These are phyloP conservation scores for Cladosporium cucumerinum DNA, from an alignment of 2,329 filamentous ascomycete species.

Conservation along the genomic window DNA sequence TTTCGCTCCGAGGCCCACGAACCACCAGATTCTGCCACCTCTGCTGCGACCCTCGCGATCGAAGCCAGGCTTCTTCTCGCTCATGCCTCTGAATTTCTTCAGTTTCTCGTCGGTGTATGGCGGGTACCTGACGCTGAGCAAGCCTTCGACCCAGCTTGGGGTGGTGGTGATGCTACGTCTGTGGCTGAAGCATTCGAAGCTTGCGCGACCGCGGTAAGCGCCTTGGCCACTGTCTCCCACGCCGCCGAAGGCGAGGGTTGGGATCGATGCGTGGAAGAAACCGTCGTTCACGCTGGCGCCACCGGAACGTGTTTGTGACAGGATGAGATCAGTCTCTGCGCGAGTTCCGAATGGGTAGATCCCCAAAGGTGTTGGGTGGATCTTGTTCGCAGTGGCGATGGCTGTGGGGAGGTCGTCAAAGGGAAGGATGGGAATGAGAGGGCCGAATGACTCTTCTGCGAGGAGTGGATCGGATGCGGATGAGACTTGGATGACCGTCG, in stretches of 20 bases:
- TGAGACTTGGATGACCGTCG: constrained; percentile 84
- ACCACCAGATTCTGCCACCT: constrained; percentile 31
- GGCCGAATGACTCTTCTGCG: constrained; percentile 83
- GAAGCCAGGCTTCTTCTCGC: constrained; percentile 56
- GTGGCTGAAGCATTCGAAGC: constrained; percentile 67
- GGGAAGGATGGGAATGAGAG: constrained; percentile 79
- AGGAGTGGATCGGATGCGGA: constrained; percentile 74
- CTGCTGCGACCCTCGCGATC: constrained; percentile 52
- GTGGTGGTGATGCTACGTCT: constrained; percentile 59
- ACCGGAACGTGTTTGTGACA: constrained; percentile 49
- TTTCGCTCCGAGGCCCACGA: constrained; percentile 32
- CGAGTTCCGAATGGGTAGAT: constrained; percentile 84
- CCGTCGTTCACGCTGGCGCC: constrained; percentile 54
- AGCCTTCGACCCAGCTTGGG: constrained; percentile 63
- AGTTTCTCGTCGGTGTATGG: constrained; percentile 56
- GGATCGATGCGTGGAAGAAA: constrained; percentile 68
- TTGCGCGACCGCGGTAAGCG: constrained; percentile 72
- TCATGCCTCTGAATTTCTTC: constrained; percentile 50
- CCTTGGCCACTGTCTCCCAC: constrained; percentile 75
- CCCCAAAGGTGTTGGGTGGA: constrained; percentile 79
- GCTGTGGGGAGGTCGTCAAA: constrained; percentile 80
- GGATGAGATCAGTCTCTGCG: constrained; percentile 66
- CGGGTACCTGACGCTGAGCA: constrained; percentile 66
- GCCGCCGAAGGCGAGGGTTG: constrained; percentile 75
- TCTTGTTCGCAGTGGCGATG: constrained; percentile 72